Evolutionary conservation across 306 rosid genomes (phyloP), one percentile per base, ranked within the genome.

Genomic region (Cucumis hystrix): DNA sequence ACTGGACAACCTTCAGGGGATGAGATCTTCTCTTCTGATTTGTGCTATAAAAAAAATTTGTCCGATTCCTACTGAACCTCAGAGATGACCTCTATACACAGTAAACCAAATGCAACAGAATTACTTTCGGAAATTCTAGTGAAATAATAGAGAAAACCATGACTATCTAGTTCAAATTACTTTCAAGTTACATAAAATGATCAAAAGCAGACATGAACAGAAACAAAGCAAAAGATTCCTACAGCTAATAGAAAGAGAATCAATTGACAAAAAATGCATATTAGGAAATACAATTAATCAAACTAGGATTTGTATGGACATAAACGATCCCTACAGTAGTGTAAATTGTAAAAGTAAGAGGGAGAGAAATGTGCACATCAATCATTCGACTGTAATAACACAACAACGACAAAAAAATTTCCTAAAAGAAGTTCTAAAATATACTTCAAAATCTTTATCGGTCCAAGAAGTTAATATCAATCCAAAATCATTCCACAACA

Each of bases 11-110:
- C 87, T 79, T 85, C 75, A 83, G 80, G 25, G 76, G 52, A 57
- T 57, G 70, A 69, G 62, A 80, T 83, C 78, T 77, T 37, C 85
- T 61, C 78, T 77, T 80, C 65, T 61, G 52, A 8, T 40, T 69
- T 15, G 80, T 33, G 60, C 14, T 59, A 56, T 85, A 71, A n/a
- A 70, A 79, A 79, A 85, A 62, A 77, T 81, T 72, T 21, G 80
- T 65, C 41, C 41, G 82, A 76, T 77, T 87, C 85, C 78, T 64
- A 49, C 75, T 63, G 80, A 84, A 80, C 77, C 82, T 86, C 78
- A 80, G 58, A 72, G 83, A 79, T 82, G 82, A 86, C 41, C 82
- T 80, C 97, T 95, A 83, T 78, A 93, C 92, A 85, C 88, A 87
- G 55, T n/a, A 66, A 82, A 76, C 56, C 21, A 79, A 33, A 17